These are phyloP conservation scores for Coemansia sp. DNA, from an alignment of 192 early-diverging fungal genomes.

Conservation along the genomic window DNA sequence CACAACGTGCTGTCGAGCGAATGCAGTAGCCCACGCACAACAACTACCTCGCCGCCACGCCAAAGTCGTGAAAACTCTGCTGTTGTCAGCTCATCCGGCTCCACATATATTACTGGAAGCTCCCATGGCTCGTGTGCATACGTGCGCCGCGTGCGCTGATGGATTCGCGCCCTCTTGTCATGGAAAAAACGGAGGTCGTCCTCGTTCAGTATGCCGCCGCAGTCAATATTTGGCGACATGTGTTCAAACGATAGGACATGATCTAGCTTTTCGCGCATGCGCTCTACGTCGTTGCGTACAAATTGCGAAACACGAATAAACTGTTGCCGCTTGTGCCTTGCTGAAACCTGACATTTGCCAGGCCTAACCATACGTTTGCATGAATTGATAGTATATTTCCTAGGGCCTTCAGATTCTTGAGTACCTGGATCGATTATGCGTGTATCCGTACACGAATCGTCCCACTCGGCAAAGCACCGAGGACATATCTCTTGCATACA, in stretches of 20 bases:
- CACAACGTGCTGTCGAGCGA: constrained; percentile 19
- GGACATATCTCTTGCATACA: constrained; percentile 52
- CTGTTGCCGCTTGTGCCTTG: constrained; percentile 15
- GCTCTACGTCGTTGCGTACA: constrained; percentile 1
- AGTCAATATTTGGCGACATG: constrained; percentile 8
- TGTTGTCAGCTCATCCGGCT: constrained; percentile 18
- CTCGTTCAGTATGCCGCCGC: constrained; percentile 10
- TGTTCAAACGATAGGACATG: not conserved
- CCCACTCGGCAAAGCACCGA: constrained; percentile 43
- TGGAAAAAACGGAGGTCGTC: constrained; percentile 4
- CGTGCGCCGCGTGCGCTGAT: constrained; percentile 32
- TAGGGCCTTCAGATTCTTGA: not conserved
- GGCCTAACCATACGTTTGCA: not conserved
- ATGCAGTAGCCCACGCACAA: constrained; percentile 30
- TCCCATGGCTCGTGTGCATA: constrained; percentile 42
- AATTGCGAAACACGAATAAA: constrained; percentile 27
- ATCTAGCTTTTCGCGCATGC: constrained; percentile 1
- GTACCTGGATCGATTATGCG: not conserved
- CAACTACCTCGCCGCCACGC: constrained; percentile 25
- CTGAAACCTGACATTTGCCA: not conserved
- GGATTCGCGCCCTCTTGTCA: constrained; percentile 1
- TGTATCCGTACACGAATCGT: not conserved
- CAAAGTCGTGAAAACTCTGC: constrained; percentile 44
- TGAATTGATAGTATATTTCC: not conserved
- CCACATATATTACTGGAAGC: constrained; percentile 24